Evolutionary conservation across 345 rosid genomes (phyloP).

Genomic region (Isatis tinctoria): DNA sequence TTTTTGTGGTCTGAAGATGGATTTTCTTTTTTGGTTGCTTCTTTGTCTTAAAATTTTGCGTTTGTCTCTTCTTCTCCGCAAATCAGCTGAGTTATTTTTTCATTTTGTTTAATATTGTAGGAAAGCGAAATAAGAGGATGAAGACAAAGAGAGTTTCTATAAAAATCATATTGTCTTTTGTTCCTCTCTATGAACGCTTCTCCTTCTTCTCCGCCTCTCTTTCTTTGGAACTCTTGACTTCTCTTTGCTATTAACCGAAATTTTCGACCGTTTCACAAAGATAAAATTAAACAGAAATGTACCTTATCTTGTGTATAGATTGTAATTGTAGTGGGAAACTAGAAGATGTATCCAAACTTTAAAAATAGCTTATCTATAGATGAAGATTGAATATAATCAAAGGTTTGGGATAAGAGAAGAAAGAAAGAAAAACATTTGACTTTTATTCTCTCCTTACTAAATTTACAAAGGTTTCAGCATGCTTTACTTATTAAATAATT

Average conservation of each 20-base stretch:
- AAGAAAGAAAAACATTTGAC: background rate
- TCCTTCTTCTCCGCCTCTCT: slow-evolving; percentile 25
- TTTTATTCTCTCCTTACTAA: background rate
- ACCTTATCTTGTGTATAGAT: background rate
- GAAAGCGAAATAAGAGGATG: slow-evolving; percentile 16
- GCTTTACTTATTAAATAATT: background rate
- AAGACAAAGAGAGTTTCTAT: slow-evolving; percentile 16
- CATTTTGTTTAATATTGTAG: background rate
- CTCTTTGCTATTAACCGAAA: background rate
- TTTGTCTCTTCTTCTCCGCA: background rate
- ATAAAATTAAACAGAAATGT: background rate
- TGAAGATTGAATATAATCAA: background rate
- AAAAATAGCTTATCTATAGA: background rate
- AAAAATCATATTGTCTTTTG: background rate
- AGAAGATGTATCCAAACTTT: background rate
- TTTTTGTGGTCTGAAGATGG: background rate
- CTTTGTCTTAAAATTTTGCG: background rate
- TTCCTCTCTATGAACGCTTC: slow-evolving; percentile 16
- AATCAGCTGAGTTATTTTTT: background rate
- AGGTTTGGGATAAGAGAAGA: background rate
- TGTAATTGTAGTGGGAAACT: background rate
- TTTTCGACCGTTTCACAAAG: background rate
- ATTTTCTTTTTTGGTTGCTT: background rate
- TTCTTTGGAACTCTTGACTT: slow-evolving; percentile 11
- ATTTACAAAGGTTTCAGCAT: background rate